These are phyloP conservation scores for Onygenales sp. DNA, from an alignment of 2,329 filamentous ascomycete genomes.

Conservation along the genomic window DNA sequence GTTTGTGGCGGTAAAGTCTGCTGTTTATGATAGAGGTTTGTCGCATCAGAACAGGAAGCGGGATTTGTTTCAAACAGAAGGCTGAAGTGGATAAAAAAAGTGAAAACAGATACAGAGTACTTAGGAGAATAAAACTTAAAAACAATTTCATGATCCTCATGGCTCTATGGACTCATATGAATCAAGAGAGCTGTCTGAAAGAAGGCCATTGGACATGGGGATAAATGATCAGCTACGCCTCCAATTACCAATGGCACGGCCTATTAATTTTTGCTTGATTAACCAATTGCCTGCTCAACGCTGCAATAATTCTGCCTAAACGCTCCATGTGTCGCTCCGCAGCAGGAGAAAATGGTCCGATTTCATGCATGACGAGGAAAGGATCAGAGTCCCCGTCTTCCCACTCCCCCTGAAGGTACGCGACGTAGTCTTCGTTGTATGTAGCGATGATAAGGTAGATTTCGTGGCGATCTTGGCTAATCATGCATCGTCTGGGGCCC, in stretches of 20 bases:
- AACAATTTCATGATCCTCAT: too few relatives aligned
- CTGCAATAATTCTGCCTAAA: neutral
- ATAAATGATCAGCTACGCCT: too few relatives aligned
- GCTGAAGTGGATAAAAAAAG: too few relatives aligned
- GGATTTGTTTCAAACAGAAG: too few relatives aligned
- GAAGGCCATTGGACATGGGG: too few relatives aligned
- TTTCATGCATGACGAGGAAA: neutral
- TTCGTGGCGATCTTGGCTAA: conserved; percentile 9
- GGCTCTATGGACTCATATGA: too few relatives aligned
- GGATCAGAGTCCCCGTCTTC: neutral
- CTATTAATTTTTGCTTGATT: neutral
- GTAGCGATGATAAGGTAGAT: conserved; percentile 10
- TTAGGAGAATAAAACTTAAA: too few relatives aligned
- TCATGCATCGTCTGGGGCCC: conserved; percentile 6
- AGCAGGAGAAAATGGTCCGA: neutral
- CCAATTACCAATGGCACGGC: neutral
- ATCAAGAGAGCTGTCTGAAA: too few relatives aligned
- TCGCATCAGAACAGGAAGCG: too few relatives aligned
- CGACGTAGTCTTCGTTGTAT: conserved; percentile 7
- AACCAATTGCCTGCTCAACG: neutral
- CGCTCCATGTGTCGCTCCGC: neutral
- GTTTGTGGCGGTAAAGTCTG: too few relatives aligned
- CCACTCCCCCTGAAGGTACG: conserved; percentile 4
- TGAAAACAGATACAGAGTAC: too few relatives aligned
- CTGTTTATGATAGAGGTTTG: too few relatives aligned